Base-by-base conservation (phyloP, 2,329 filamentous ascomycete genomes). In the Exophiala phaeomuriformis region DNA sequence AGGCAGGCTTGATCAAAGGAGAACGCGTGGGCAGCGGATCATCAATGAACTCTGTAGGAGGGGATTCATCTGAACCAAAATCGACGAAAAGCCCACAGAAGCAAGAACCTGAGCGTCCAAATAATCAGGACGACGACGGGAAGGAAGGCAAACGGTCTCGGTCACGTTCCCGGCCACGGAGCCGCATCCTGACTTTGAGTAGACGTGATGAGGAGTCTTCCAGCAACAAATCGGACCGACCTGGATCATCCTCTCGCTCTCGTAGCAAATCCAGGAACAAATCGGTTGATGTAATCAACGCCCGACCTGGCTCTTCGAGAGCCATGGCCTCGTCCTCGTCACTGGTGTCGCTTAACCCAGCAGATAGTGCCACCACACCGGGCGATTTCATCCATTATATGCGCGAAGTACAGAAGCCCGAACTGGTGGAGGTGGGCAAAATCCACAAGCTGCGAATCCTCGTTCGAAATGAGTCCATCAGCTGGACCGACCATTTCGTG, bases 401-500 rank as follows among this genome's bases (percentile, higher is more conserved):
- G 62, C 80, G 81, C 64, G 90, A 89, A 69, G 84, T 87, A 1
- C 85, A 84, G 61, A 86, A 88, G 70, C 90, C 90, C 0, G 82
- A 93, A 64, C 75, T 83, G 37, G 85, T 96, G 6, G 91, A 97
- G 68, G 88, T 97, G n/a, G 90, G 90, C 42, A 91, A 93, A 67
- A 73, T 98, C 35, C 93, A 97, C 72, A 97, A 97, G 71, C 78
- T 98, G 43, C 83, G 91, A 9, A 78, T 96, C 19, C 73, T 97
- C 49, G 77, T 98, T 49, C 83, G 93, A 12, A 97, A 97, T 65
- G 93, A 98, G 73, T 95, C 91, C 0, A 89, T 98, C 4, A 82
- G 86, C 8, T 98, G 93, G 93, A 94, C 94, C 2, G 89, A 97
- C 66, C 81, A 84, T 8, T 98, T 97, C 67, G 88, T 97, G 63